phyloP scores from a whole-genome alignment of 306 rosid species.

The Styphnolobium japonicum region DNA sequence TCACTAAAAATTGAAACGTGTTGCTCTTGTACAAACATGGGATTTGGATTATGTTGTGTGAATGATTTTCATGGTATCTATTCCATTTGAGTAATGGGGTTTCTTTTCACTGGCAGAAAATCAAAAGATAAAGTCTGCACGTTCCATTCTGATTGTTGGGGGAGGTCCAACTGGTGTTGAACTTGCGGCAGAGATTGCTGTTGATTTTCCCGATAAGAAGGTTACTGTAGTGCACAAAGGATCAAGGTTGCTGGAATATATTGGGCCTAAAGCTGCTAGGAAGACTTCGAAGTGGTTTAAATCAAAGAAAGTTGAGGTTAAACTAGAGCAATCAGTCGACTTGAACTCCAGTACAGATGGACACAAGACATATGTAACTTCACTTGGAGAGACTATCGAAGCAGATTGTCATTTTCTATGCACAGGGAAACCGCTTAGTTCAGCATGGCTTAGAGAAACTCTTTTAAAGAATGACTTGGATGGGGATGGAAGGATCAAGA shows the following conservation, averaged over 20 bases:
- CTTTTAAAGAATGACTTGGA: constrained; percentile 42
- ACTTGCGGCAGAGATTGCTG: constrained; percentile 80
- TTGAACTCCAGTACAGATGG: constrained; percentile 33
- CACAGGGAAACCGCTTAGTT: constrained; percentile 52
- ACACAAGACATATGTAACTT: constrained; percentile 46
- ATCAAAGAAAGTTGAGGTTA: constrained; percentile 68
- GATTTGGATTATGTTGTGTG: background rate
- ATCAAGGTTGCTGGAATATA: constrained; percentile 68
- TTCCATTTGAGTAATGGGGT: background rate
- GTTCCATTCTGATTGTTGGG: constrained; percentile 71
- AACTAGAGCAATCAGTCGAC: constrained; percentile 54
- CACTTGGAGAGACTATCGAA: constrained; percentile 54
- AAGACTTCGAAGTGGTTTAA: constrained; percentile 62
- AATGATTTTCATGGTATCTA: background rate
- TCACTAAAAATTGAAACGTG: background rate
- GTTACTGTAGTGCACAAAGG: constrained; percentile 75
- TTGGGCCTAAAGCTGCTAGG: constrained; percentile 67
- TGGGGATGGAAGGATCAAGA: constrained; percentile 55
- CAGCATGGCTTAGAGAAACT: constrained; percentile 69
- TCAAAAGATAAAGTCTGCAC: constrained; percentile 59
- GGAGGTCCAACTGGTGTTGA: constrained; percentile 98
- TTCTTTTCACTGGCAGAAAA: constrained; percentile 43
- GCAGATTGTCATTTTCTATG: constrained; percentile 73
- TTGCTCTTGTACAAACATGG: background rate
- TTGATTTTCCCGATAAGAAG: constrained; percentile 67